Percentiles rank a stretch among this genome's conserved stretches.
Evolutionary conservation across 2,329 filamentous ascomycete genomes (phyloP).

Genomic region (Fusarium sp.): DNA sequence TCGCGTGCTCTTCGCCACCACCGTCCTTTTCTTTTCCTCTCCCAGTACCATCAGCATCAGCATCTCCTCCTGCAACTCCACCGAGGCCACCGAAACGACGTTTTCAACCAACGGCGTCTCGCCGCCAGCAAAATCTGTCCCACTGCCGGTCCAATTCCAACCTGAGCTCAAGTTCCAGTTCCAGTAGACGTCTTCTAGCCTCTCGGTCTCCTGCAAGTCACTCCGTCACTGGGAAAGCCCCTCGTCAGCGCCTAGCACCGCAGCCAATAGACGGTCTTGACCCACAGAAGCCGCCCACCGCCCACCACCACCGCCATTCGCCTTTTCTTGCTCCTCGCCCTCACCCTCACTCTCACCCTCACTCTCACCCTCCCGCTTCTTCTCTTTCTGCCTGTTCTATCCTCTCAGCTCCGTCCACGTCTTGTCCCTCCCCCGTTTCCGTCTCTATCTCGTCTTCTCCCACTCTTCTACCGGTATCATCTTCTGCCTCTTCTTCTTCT

Average conservation of each 20-base stretch:
- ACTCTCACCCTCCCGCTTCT: conserved; percentile 41
- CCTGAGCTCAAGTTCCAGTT: conserved; percentile 25
- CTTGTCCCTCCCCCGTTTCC: conserved; percentile 35
- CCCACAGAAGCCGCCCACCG: conserved; percentile 36
- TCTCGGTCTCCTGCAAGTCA: conserved; percentile 37
- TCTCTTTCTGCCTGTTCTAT: conserved; percentile 38
- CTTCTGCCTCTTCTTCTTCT: conserved; percentile 29
- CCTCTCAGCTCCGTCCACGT: conserved; percentile 34
- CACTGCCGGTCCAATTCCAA: conserved; percentile 40
- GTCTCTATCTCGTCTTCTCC: conserved; percentile 34
- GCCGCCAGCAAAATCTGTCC: conserved; percentile 40
- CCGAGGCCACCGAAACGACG: conserved; percentile 35
- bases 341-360: conserved; percentile 44
- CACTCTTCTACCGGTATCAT: conserved; percentile 30
- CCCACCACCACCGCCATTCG: conserved; percentile 42
- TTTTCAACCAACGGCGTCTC: conserved; percentile 41
- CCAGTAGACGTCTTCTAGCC: conserved; percentile 34
- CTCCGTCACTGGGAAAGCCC: conserved; percentile 36
- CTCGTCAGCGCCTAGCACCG: conserved; percentile 41
- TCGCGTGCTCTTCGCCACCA: conserved; percentile 31
- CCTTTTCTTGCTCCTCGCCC: conserved; percentile 47
- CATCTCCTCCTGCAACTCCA: conserved; percentile 34
- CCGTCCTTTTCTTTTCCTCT: conserved; percentile 14
- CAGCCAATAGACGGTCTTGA: conserved; percentile 31
- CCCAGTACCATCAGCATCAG: conserved; percentile 24